Base-by-base conservation (phyloP, 768 basidiomycete genomes). In the Boletus insuetus region DNA sequence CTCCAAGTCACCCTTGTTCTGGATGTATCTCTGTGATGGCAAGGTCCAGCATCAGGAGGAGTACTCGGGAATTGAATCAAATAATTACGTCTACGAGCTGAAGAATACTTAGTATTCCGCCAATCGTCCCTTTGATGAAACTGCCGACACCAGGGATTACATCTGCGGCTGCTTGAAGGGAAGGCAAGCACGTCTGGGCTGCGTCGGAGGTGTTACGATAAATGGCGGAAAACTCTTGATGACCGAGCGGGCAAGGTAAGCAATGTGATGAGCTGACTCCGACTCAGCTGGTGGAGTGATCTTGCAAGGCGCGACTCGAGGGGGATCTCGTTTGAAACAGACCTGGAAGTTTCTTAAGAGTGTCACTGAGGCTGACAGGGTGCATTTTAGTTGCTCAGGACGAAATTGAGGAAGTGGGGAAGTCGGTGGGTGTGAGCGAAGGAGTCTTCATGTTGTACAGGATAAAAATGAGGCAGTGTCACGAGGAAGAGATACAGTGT, bases 21-120 rank as follows among this genome's bases (percentile, higher is more conserved):
- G 53, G 8, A 17, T 2, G 17, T 46, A 35, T 41, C 19, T 26
- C 58, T 60, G 3, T 34, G 22, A 37, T 6, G 29, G 7, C 1
- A 0, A 10, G 7, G 8, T 6, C 53, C 13, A 46, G 32, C 1
- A 6, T 41, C n/a, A 17, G 14, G 1, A 2, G 13, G 7, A 17
- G 2, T 6, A 14, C 2, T 38, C 17, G 20, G 2, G 2, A 34
- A 38, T 3, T 4, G 3, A 3, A n/a, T 14, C 1, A n/a, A 46
- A 38, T 42, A 46, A 38, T 42, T 26, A 60, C 58, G 4, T 60
- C 52, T 20, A 59, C 34, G 5, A 49, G n/a, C 3, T 53, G 56
- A 31, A 59, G 50, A 4, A 13, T 26, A 1, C 32, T 19, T 0
- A 58, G 20, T 6, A 53, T 44, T 10, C 48, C 44, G 4, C 29